These are phyloP conservation scores for Penicillium sp. DNA, from an alignment of 2,329 filamentous ascomycete species.

Conservation along the genomic window DNA sequence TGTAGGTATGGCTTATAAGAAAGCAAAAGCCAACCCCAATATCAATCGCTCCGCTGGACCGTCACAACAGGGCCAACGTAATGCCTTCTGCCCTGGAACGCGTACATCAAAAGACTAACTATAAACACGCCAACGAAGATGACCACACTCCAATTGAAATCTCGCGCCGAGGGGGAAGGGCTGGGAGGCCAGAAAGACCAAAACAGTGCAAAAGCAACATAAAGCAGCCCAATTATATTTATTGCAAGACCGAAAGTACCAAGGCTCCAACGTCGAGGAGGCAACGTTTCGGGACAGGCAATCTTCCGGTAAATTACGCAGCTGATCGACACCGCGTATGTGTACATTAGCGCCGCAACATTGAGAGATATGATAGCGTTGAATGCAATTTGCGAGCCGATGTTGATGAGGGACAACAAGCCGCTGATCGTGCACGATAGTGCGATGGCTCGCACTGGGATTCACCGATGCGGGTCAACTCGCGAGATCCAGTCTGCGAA, in stretches of 20 bases:
- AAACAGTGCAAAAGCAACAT: slow-evolving; percentile 46
- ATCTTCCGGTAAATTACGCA: slow-evolving; percentile 48
- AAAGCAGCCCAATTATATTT: slow-evolving; percentile 46
- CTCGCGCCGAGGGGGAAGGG: slow-evolving; percentile 36
- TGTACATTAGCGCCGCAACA: slow-evolving; percentile 48
- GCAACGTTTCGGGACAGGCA: slow-evolving; percentile 38
- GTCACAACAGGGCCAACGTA: slow-evolving; percentile 33
- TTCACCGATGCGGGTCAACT: slow-evolving; percentile 36
- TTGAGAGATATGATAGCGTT: slow-evolving; percentile 53
- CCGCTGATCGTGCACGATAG: slow-evolving; percentile 32
- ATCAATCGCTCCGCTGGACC: slow-evolving; percentile 8
- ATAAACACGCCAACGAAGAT: slow-evolving; percentile 44
- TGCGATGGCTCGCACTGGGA: slow-evolving; percentile 44
- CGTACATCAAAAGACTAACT: slow-evolving; percentile 42
- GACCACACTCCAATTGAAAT: slow-evolving; percentile 53
- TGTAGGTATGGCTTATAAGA: no score
- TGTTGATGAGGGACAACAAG: slow-evolving; percentile 51
- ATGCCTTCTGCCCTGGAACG: slow-evolving; percentile 30
- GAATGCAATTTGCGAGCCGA: slow-evolving; percentile 52
- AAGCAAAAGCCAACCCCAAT: neutral
- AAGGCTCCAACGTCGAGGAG: slow-evolving; percentile 43
- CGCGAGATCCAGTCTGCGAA: slow-evolving; percentile 40
- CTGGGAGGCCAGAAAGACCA: slow-evolving; percentile 49
- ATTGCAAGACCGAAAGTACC: slow-evolving; percentile 45
- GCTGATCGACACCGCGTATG: slow-evolving; percentile 51